A percentile compares a stretch with the other conserved stretches of the same genome.
Conservation (phyloP, 1,284 basidiomycete species). For the Ganoderma sp. region DNA sequence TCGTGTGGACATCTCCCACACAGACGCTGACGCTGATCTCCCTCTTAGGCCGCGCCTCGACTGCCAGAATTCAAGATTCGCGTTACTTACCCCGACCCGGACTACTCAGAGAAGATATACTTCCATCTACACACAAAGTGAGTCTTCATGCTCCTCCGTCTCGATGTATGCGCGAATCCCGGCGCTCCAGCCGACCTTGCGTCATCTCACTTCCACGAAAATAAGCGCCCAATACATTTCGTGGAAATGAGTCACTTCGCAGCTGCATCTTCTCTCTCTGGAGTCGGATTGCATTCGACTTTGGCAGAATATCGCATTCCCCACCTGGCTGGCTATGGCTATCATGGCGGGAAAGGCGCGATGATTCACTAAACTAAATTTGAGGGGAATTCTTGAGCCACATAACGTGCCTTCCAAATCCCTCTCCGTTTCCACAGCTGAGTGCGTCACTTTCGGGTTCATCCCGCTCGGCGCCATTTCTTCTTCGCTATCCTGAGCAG, state of each 20-base stretch:
- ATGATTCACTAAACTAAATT: no score
- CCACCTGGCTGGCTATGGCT: no score
- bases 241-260: slow-evolving; percentile 6
- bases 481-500: no score
- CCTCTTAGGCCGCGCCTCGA: slow-evolving; percentile 62
- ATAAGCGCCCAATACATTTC: slow-evolving; percentile 17
- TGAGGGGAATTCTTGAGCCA: no score
- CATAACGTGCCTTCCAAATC: no score
- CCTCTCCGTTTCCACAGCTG: no score
- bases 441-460: no score
- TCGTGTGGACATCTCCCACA: not conserved
- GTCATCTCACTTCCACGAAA: not conserved
- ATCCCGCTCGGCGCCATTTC: no score
- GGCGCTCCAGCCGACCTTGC: not conserved
- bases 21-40: slow-evolving; percentile 27
- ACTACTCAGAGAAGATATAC: slow-evolving; percentile 59
- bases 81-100: slow-evolving; percentile 64
- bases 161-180: not conserved
- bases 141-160: slow-evolving; percentile 31
- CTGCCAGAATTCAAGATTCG: slow-evolving; percentile 77
- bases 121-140: slow-evolving; percentile 74
- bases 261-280: no score
- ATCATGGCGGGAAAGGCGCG: no score
- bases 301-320: no score
- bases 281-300: no score